Evolutionary conservation across 2,329 filamentous ascomycete genomes (phyloP).

Genomic region (Didymella pinodella): DNA sequence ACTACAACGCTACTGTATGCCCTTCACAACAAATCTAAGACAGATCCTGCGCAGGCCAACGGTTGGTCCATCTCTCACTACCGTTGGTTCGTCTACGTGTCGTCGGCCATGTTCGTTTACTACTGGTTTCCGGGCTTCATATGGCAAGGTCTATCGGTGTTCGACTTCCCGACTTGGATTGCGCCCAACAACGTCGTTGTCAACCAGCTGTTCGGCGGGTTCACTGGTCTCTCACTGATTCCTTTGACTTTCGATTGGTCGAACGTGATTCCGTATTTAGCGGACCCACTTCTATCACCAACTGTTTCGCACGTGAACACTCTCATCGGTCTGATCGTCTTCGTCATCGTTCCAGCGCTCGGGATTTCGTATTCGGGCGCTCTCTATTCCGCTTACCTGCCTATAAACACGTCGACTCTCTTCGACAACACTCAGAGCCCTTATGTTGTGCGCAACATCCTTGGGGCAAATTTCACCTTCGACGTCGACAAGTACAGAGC

Average conservation of each 20-base stretch:
- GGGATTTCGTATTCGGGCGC: constrained; percentile 70
- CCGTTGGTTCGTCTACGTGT: constrained; percentile 34
- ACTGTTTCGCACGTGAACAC: constrained; percentile 72
- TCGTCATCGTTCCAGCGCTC: constrained; percentile 68
- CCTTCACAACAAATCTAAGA: constrained; percentile 34
- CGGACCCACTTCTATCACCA: constrained; percentile 30
- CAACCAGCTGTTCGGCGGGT: constrained; percentile 39
- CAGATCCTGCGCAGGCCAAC: constrained; percentile 29
- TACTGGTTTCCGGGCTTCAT: constrained; percentile 41
- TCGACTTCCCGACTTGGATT: constrained; percentile 41
- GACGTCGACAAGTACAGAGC: constrained; percentile 69
- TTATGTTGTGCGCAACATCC: constrained; percentile 71
- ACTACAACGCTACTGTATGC: constrained; percentile 30
- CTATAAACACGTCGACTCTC: constrained; percentile 65
- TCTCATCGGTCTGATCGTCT: constrained; percentile 65
- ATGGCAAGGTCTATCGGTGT: constrained; percentile 25
- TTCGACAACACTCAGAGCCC: constrained; percentile 73
- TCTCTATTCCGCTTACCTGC: constrained; percentile 67
- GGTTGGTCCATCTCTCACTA: constrained; percentile 37
- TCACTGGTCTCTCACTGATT: constrained; percentile 32
- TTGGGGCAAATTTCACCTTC: constrained; percentile 68
- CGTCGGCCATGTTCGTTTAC: constrained; percentile 32
- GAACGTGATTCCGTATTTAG: constrained; percentile 27
- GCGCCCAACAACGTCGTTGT: constrained; percentile 36
- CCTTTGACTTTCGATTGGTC: constrained; percentile 41